Conservation (phyloP, 2,329 filamentous ascomycete genomes). For the Ophiostoma ulmi region DNA sequence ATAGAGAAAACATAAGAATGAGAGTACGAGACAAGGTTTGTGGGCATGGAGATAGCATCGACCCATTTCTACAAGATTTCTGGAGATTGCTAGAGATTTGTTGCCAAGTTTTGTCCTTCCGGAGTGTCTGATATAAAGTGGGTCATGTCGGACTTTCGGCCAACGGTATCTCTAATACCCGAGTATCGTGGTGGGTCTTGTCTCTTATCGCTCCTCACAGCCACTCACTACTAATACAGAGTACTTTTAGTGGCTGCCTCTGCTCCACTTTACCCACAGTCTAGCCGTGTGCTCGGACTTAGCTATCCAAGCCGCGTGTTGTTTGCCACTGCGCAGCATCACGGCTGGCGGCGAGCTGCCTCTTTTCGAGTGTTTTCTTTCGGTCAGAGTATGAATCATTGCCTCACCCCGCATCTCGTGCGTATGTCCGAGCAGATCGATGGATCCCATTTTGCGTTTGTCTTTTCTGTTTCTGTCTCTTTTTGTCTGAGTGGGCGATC, state of each 20-base stretch:
- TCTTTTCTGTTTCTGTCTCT: neutral
- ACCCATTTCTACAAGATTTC: neutral
- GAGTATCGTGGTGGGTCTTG: neutral
- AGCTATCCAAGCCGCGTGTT: constrained; percentile 20
- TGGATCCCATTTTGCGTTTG: neutral
- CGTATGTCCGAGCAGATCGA: constrained; percentile 15
- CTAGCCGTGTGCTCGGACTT: constrained; percentile 19
- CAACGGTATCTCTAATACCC: neutral
- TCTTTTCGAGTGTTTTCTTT: neutral
- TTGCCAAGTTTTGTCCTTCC: neutral
- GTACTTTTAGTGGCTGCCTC: neutral
- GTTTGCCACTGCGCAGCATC: constrained; percentile 15
- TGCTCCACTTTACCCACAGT: neutral
- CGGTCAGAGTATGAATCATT: neutral
- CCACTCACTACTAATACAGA: no score
- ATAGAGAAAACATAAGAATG: neutral
- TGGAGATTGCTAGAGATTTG: no score
- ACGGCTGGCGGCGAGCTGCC: neutral
- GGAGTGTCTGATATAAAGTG: neutral
- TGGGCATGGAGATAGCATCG: neutral
- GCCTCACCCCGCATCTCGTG: constrained; percentile 4
- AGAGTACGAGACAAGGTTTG: neutral
- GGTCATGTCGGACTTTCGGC: neutral
- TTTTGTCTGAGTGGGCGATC: neutral
- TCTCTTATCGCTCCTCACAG: no score